Base-by-base conservation (phyloP, 140 eudicot species). In the Cichorium intybus region DNA sequence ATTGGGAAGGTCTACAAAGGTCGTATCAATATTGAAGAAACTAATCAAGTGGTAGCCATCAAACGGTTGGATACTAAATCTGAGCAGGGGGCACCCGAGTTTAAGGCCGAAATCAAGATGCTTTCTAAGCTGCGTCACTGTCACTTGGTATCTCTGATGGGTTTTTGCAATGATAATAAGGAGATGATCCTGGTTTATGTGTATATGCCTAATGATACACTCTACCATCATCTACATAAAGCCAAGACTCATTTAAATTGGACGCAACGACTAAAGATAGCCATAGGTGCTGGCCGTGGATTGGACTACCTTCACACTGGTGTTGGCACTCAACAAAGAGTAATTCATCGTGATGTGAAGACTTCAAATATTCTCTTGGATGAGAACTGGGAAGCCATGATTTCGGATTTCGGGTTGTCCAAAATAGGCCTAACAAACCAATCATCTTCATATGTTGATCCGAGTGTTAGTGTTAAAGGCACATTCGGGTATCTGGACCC, bases 271-370 rank as follows among this genome's bases (percentile, higher is more conserved):
- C 35, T 71, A 2, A 61, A 71, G 16, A 62, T 71, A 22, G 61
- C 62, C 4, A 26, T 71, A 18, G 77, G 77, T 3, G 69, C 70
- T 10, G 77, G 26, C 1, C 70, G 35, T 16, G 77, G 77, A 7
- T 24, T 71, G 17, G 22, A 61, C 23, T 60, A 71, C 22, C 76
- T 71, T 51, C 76, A 71, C 67, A 70, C 69, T 0, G 62, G 75
- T 58, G 14, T 14, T 35, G 66, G 51, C 3, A 66, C 53, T 3
- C 11, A 16, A 2, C 68, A 61, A 4, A 31, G 68, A 70, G 27
- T 71, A 24, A 71, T 71, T 5, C 77, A 71, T 17, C 77, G 77
- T 35, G 77, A 72, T 10, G 50, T 72, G 15, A 72, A 72, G 28
- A 68, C 46, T 3, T 55, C 74, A 4, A 68, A 68, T 10, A 68